Conservation (phyloP, 176 grass and related monocot genomes). For the Elymus sibiricus region DNA sequence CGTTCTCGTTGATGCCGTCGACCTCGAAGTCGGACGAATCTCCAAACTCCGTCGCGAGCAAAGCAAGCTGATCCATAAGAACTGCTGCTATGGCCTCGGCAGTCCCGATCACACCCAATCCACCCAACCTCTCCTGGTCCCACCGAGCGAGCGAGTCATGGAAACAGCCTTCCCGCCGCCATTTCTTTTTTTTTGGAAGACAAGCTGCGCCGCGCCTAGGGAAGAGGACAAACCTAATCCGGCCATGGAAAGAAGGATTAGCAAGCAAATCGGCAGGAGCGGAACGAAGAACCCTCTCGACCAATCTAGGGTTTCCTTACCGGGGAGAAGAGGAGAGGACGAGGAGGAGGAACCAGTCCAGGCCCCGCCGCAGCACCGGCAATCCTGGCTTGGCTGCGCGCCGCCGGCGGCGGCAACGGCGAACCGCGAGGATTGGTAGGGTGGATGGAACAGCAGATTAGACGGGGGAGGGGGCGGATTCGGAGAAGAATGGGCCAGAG, state of each 20-base stretch:
- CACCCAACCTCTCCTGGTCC: background rate
- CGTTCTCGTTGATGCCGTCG: constrained; percentile 72
- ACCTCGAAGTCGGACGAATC: constrained; percentile 75
- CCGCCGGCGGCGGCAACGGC: background rate
- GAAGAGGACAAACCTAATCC: background rate
- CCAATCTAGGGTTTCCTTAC: constrained; percentile 12
- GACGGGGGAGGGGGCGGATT: background rate
- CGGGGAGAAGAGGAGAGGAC: background rate
- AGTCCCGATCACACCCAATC: background rate
- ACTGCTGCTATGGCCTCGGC: background rate
- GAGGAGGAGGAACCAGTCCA: background rate
- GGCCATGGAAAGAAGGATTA: background rate
- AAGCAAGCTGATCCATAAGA: constrained; percentile 72
- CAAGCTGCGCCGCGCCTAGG: background rate
- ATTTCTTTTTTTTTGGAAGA: background rate
- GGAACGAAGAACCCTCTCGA: background rate
- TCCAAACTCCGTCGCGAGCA: constrained; percentile 45
- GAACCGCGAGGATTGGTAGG: no score
- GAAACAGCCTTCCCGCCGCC: background rate
- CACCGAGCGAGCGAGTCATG: background rate
- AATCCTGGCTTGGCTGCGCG: background rate
- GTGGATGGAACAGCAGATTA: background rate
- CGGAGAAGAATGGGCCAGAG: background rate
- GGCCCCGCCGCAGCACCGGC: background rate
- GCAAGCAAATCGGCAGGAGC: background rate